Evolutionary conservation across 116 monocot genomes (phyloP), one percentile per base, ranked within the genome.

Genomic region (Phalaenopsis hybrid): DNA sequence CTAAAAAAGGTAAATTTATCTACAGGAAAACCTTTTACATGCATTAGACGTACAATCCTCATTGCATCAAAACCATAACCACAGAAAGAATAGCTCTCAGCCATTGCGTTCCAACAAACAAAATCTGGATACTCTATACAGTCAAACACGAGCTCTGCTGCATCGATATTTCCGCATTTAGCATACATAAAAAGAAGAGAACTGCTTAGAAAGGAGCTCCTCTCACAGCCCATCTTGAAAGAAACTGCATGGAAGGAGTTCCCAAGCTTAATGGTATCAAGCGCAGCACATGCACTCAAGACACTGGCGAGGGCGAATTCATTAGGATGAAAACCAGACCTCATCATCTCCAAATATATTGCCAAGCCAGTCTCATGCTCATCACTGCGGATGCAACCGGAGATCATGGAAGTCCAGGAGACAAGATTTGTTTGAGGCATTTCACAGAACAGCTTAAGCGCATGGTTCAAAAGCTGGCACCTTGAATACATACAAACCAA

Each of bases 341-440:
- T 74, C n/a, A 82, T 13, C 88, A 92, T 90, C 51, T 78, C 59
- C 1, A 52, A 9, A 55, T 51, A 81, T 10, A 87, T 50, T 28
- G 4, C 23, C 16, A 87, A 17, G 28, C 81, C 79, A 59, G 81
- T 61, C n/a, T 79, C 79, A 21, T 28, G 74, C 75, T 81, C 81
- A 23, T 74, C 34, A 23, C 74, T 81, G 12, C 18, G 78, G 28
- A 79, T n/a, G 8, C 41, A 74, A 8, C 65, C 79, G 13, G 84
- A 84, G 23, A 87, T 79, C 81, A 87, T 87, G 52, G 79, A 81
- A 0, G 87, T 87, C 87, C 87, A 87, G 6, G 87, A 84, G 8
- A 87, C 81, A 6, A 84, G 44, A 79, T 87, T 87, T 34, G 75
- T 78, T 0, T 79, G 61, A 8, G 63, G 10, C 87, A 84, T 84